Base-by-base conservation (phyloP, 164 flowering plant genomes). In the Cinnamomum chago region DNA sequence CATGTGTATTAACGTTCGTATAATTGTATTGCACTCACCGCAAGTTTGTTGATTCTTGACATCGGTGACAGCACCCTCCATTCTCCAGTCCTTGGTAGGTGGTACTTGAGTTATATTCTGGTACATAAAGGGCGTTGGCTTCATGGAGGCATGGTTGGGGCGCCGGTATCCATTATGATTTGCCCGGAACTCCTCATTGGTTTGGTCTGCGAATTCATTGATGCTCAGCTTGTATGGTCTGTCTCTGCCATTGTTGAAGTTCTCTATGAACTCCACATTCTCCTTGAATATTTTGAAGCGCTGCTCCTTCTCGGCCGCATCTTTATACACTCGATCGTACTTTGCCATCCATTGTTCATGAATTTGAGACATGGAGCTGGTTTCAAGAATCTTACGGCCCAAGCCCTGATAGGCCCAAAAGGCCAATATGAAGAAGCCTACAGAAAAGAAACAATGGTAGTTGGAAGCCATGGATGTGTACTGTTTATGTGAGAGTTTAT, bases 111-210 rank as follows among this genome's bases (percentile, higher is more conserved):
- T 51, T 3, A 50, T 68, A 35, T 58, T 69, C 58, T 68, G 72
- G 23, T 90, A 86, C 90, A 81, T 87, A 84, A 92, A 94, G 25
- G 62, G 33, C 0, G 58, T 33, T 18, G 75, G 10, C 47, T 40
- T 17, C 9, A 1, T 2, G 5, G 75, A 7, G 7, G 62, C 14
- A 17, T 17, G 35, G 14, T 0, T 7, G 51, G 27, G 27, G 27
- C 27, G 27, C 1, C 27, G 27, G 2, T 25, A 25, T 25, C 27
- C 27, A 1, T 25, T 25, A 25, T 25, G 27, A 25, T 1, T 1
- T 1, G 27, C 27, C 27, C 27, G 1, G 27, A 25, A 25, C 27
- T 25, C 27, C 27, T 25, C 27, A 25, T 25, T 25, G 27, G 27
- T 25, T 25, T 25, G 27, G 27, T 25, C 27, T 25, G 27, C 27